phyloP scores from a whole-genome alignment of 2,329 filamentous ascomycete species.

The Aspergillus ochraceus region DNA sequence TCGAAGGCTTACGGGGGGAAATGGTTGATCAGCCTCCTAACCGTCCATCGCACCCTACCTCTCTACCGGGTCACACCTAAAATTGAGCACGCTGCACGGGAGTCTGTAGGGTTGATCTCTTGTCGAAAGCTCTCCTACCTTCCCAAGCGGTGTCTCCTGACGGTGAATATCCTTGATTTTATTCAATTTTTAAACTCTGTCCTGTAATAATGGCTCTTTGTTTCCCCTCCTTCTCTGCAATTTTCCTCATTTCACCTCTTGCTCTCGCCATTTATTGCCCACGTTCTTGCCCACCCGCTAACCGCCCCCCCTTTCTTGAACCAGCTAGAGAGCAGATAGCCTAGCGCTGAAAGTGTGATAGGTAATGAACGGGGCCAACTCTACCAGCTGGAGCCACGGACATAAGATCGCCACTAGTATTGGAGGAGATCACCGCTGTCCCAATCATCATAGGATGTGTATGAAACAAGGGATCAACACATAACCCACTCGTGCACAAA shows the following conservation, averaged over 20 bases:
- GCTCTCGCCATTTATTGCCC: neutral
- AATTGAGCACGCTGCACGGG: neutral
- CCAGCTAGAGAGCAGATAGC: neutral
- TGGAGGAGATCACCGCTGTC: constrained; percentile 20
- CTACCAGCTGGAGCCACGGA: constrained; percentile 7
- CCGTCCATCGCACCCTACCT: neutral
- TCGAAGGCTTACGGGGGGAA: neutral
- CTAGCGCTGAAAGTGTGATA: constrained; percentile 5
- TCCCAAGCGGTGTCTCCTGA: neutral
- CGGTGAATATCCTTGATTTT: too few relatives aligned
- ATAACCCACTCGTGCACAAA: constrained; percentile 1
- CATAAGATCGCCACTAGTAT: constrained; percentile 24
- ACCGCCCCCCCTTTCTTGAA: neutral
- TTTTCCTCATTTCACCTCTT: too few relatives aligned
- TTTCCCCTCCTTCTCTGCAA: neutral
- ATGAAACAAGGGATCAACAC: constrained; percentile 19
- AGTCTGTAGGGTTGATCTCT: neutral
- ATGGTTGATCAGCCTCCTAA: neutral
- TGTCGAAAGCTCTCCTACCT: neutral
- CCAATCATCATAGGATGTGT: constrained; percentile 11
- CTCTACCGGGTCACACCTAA: neutral
- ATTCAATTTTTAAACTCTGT: neutral
- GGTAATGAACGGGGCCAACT: constrained; percentile 11
- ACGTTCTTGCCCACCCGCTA: neutral
- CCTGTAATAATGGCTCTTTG: neutral